Evolutionary conservation across 73 alveolate species (phyloP), one percentile per base, ranked within the genome.

Genomic region (Paramecium caudatum): DNA sequence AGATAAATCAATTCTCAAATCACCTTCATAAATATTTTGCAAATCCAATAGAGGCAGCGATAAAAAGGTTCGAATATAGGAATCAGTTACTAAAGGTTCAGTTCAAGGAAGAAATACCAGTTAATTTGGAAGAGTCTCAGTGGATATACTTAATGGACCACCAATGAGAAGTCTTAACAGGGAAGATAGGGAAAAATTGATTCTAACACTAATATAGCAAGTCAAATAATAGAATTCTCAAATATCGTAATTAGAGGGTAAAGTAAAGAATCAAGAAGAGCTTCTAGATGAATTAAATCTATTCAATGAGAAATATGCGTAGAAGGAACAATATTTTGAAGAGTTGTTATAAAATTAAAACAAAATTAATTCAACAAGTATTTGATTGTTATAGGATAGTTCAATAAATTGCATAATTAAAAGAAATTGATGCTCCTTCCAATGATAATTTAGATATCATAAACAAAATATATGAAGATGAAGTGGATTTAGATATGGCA

Each of bases 171-270:
- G 47, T 41, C 68, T 74, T 41, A 74, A 74, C 33, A 39, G 69
- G 43, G 88, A 74, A 21, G 88, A 74, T 41, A 74, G 47, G n/a
- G 88, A 74, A 41, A 74, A 74, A 45, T 47, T 74, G 16, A 74
- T 74, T 0, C 69, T 68, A 17, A 21, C 88, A 21, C 46, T 41
- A 39, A 41, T 21, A 5, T 37, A 74, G 43, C 32, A 74, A 27
- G 47, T 74, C 16, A 74, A 74, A 19, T 41, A 74, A 27, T 41
- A 27, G 88, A 74, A 74, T 41, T 36, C 19, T 21, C 21, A 15
- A 1, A 43, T 74, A 19, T 3, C 15, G 6, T 12, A 36, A 74
- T 45, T 74, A n/a, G 69, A 74, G 19, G 47, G 34, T 34, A 68
- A 43, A 68, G 50, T 74, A n/a, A 16, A 45, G 45, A 16, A 37